Percentiles rank a stretch among this genome's conserved stretches.
Conservation (phyloP, 441 rosid genomes). For the Rhodomyrtus psidioides region DNA sequence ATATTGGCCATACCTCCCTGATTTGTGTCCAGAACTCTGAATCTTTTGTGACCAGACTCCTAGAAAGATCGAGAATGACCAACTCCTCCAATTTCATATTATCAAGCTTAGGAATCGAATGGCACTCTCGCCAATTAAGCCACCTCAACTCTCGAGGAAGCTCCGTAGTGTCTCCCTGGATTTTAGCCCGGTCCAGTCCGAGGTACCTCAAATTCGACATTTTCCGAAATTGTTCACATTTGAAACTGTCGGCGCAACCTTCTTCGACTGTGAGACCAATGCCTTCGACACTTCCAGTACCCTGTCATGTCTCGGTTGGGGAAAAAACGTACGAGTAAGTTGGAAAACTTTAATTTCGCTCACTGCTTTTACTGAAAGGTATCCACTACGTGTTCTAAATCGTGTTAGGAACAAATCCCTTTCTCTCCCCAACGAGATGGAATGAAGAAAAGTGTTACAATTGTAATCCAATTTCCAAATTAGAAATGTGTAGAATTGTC, state of each 20-base stretch:
- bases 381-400: neutral
- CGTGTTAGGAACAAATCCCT: neutral
- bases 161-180: accelerated
- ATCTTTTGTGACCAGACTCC: accelerated
- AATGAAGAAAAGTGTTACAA: too few species aligned
- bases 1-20: neutral
- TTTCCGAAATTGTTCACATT: accelerated
- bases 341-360: neutral
- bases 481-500: too few species aligned
- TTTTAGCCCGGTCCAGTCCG: neutral
- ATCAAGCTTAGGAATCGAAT: neutral
- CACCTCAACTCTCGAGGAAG: neutral
- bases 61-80: neutral
- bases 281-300: neutral
- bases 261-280: neutral
- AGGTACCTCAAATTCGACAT: neutral
- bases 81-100: neutral
- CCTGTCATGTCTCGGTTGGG: accelerated
- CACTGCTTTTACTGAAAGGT: neutral
- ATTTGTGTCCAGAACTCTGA: accelerated
- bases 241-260: accelerated
- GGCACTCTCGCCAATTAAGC: neutral
- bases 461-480: too few species aligned
- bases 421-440: neutral
- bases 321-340: neutral